Base-by-base conservation (phyloP, 129 eudicot species). In the Oenanthe sinensis region DNA sequence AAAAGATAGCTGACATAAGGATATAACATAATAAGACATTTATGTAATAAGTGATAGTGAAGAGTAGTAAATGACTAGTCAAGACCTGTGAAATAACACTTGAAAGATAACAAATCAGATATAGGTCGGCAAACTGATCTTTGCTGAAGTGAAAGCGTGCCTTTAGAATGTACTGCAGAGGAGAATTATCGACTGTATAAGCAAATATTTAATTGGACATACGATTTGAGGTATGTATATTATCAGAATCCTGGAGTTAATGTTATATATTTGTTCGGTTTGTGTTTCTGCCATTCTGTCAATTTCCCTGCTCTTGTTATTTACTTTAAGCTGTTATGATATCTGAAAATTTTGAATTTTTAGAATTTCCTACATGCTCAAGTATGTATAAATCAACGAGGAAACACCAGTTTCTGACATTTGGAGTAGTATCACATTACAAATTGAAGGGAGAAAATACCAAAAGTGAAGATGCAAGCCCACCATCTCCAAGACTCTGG, bases 91-190 rank as follows among this genome's bases (percentile, higher is more conserved):
- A 85, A 52, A 82, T 39, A 63, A 85, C 82, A 22, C 85, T 86
- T n/a, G 83, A 86, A 80, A 80, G 44, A 52, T 86, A 67, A 22
- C 58, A 74, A 30, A 87, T 85, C 77, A 85, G 81, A 80, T 82
- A 70, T 13, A 87, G 71, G 70, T 82, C 81, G 36, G 91, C 86
- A 71, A 58, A 85, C 45, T 87, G 86, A 68, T 87, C 81, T 80
- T 87, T 87, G 72, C 54, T 78, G 88, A 77, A 87, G 30, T 87
- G 88, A 70, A 85, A 85, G 17, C 78, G 86, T 5, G 91, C 91
- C 77, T 85, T 87, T 14, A 82, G 71, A 78, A 73, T 75, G 67
- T 77, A 87, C 91, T 87, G 87, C 88, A 81, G 43, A 55, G n/a
- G 46, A 62, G 14, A 73, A 71, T 46, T 54, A 20, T 20, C 13